Base-by-base conservation (phyloP, 495 filamentous ascomycete species). In the Pseudoneurospora amorphoporcata region DNA sequence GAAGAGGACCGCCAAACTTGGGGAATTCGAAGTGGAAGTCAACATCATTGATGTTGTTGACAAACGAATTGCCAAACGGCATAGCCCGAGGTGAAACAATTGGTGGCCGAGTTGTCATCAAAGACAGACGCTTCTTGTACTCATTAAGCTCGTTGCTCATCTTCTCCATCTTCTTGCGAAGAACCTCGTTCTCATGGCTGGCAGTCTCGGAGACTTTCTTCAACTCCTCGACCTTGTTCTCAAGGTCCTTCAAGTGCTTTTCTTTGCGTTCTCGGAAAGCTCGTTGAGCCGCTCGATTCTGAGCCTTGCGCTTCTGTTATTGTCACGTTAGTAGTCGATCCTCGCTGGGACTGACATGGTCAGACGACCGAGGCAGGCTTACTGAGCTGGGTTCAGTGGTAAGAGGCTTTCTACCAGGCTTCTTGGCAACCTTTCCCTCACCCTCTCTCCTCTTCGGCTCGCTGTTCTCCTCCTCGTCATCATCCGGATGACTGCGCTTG, bases 231-330 rank as follows among this genome's bases (percentile, higher is more conserved):
- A 98, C 95, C 80, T 98, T 98, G 68, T 90, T 92, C 81, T 99
- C 95, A 37, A 99, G 85, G 77, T 99, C 96, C 79, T 95, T 97
- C 58, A 99, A 79, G 77, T 99, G 95, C 82, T 93, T 97, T 83
- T 99, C 95, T 83, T 99, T 99, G 68, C 95, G 92, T 80, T 99
- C 95, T 35, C 95, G 88, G 88, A 99, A 99, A 8, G 95, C 95
- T 53, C 95, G 88, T 83, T 99, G 95, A 38, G 95, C 95, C 2
- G 96, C 95, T 72, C 95, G 91, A 76, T 99, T 99, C 79, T 99
- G 95, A 12, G 96, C 95, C 83, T 99, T 99, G 75, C 95, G 92
- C 85, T 99, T 99, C 94, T 98, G 76, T 72, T 35, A 8, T 3
- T 68, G 10, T 29, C 65, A 43, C 42, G 81, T 92, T 81, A 90